Evolutionary conservation across 306 rosid species (phyloP).

Genomic region (Vigna reflexopilosa): DNA sequence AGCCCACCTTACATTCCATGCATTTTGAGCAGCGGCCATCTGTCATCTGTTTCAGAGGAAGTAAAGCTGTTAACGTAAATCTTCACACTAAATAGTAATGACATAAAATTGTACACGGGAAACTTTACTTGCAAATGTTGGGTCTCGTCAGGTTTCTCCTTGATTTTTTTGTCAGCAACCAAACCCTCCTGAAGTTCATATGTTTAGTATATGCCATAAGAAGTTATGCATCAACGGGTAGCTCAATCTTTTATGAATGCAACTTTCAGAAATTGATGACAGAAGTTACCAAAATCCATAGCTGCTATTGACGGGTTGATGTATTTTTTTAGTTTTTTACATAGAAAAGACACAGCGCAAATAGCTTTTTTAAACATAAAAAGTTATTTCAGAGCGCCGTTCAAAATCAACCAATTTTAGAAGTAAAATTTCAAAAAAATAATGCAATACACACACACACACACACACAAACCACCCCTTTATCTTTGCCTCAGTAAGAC

Average conservation of each 20-base stretch:
- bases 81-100: slow-evolving; percentile 25
- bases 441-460: not conserved
- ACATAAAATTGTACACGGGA: slow-evolving; percentile 17
- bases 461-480: not conserved
- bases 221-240: slow-evolving; percentile 31
- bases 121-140: slow-evolving; percentile 82
- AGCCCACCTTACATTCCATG: slow-evolving; percentile 74
- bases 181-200: slow-evolving; percentile 77
- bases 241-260: slow-evolving; percentile 26
- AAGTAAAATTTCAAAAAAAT: slow-evolving; percentile 1
- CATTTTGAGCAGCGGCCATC: slow-evolving; percentile 93
- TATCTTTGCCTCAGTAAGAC: not conserved
- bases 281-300: slow-evolving; percentile 27
- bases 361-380: not conserved
- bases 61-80: slow-evolving; percentile 40
- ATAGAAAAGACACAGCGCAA: slow-evolving; percentile 6
- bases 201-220: slow-evolving; percentile 28
- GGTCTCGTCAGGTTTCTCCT: slow-evolving; percentile 76
- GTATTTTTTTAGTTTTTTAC: not conserved
- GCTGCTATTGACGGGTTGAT: not conserved
- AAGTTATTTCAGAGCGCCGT: not conserved
- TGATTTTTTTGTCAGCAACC: slow-evolving; percentile 76
- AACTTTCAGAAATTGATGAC: slow-evolving; percentile 22
- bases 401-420: not conserved
- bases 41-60: slow-evolving; percentile 73